Evolutionary conservation across 805 yeast genomes (phyloP).

Genomic region (Candida sakaeoensis): DNA sequence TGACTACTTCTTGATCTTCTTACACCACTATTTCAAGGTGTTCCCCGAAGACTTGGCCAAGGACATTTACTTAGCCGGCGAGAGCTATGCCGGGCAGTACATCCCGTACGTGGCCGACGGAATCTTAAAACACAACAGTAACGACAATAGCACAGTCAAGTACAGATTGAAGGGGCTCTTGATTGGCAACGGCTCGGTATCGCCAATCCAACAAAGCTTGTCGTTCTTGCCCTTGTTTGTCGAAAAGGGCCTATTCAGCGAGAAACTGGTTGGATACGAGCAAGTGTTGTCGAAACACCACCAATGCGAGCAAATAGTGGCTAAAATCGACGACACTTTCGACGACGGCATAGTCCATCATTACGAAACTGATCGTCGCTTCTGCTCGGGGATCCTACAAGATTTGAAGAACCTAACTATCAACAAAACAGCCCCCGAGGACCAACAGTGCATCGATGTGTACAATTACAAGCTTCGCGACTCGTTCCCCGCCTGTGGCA

Average conservation of each 20-base stretch:
- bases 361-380: conserved; percentile 23
- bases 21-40: conserved; percentile 58
- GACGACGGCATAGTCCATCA: conserved; percentile 16
- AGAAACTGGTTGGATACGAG: conserved; percentile 35
- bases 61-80: conserved; percentile 83
- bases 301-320: conserved; percentile 54
- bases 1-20: conserved; percentile 58
- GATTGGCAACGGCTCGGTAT: conserved; percentile 96
- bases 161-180: conserved; percentile 60
- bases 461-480: conserved; percentile 75
- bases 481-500: conserved; percentile 81
- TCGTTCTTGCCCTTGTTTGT: conserved; percentile 72
- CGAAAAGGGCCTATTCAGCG: conserved; percentile 53
- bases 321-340: conserved; percentile 16
- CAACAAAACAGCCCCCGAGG: conserved; percentile 21
- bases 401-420: conserved; percentile 31
- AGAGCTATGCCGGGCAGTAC: conserved; percentile 95
- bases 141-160: conserved; percentile 21
- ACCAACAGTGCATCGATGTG: conserved; percentile 69
- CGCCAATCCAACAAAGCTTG: conserved; percentile 79
- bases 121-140: conserved; percentile 47
- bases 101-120: conserved; percentile 81
- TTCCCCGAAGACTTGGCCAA: conserved; percentile 70
- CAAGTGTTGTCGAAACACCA: conserved; percentile 49
- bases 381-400: conserved; percentile 49